Base-by-base conservation (phyloP, 2,329 filamentous ascomycete genomes). In the Didymella pomorum region DNA sequence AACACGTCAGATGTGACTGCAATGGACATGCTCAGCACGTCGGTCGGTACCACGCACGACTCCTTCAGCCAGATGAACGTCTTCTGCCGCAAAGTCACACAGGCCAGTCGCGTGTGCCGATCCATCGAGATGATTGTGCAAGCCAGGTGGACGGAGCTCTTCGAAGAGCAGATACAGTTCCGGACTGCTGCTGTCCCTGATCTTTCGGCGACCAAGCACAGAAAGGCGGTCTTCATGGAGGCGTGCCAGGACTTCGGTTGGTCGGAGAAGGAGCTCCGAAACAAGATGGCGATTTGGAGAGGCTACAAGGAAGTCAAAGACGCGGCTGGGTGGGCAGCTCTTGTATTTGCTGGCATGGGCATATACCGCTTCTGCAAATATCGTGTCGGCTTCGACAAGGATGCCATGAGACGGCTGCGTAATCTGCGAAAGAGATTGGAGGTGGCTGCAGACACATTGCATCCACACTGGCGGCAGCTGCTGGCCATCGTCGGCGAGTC, bases 351-450 rank as follows among this genome's bases (percentile, higher is more conserved):
- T 4, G 83, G 84, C 31, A 83, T 83, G 73, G 84, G 84, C 1
- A 80, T 87, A 14, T 86, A 86, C 69, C 79, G 84, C 8, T 84
- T 86, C 69, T 86, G 84, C 80, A 87, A 87, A 66, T 86, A 86
- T 66, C 80, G 84, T 42, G 80, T 82, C 0, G 82, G 81, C 4
- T 85, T 86, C 65, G 79, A 80, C 41, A 77, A 79, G 5, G 81
- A 82, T 16, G 80, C 83, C 3, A 81, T 84, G 71, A 75, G 79
- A 33, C 79, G 79, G 2, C 73, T 86, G 7, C 75, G 76, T 16
- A 75, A 74, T 29, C 66, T 84, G 9, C 71, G 77, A 39, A 78
- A 80, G 26, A 77, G 82, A 16, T 77, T 86, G n/a, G 82, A 84
- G 64, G 78, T 84, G 8, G 81, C 82, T 2, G 82, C 83, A 1